These are phyloP conservation scores for Allium sativum DNA, from an alignment of 106 monocot species.

Conservation along the genomic window DNA sequence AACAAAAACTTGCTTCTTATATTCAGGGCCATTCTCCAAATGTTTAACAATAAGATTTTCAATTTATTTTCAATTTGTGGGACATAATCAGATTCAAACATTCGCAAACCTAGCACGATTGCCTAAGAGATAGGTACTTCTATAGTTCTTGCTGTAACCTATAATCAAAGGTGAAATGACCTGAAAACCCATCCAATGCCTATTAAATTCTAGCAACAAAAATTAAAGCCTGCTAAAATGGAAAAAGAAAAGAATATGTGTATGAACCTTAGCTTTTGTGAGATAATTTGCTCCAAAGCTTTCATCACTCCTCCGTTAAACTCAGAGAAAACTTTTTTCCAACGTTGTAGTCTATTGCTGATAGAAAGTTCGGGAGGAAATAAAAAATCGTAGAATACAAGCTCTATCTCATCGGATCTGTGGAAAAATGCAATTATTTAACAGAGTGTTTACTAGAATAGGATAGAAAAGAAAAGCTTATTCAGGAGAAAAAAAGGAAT, in stretches of 20 bases:
- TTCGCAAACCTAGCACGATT: constrained; percentile 53
- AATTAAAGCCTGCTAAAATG: not conserved
- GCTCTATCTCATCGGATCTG: constrained; percentile 80
- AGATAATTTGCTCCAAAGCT: constrained; percentile 80
- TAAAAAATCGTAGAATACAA: constrained; percentile 57
- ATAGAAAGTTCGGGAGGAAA: constrained; percentile 69
- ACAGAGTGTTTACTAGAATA: no score
- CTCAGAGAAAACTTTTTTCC: constrained; percentile 44
- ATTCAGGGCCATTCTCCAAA: constrained; percentile 66
- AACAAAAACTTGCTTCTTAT: constrained; percentile 56
- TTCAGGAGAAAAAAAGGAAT: no score
- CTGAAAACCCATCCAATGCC: constrained; percentile 27
- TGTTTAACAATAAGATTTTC: constrained; percentile 17
- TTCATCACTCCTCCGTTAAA: constrained; percentile 87
- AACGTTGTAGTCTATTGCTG: constrained; percentile 70
- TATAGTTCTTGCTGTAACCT: constrained; percentile 95
- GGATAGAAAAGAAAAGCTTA: no score
- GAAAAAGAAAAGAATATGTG: constrained; percentile 1
- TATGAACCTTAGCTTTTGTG: constrained; percentile 85
- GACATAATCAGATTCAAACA: constrained; percentile 1
- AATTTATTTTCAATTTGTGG: constrained; percentile 1
- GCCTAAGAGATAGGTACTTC: constrained; percentile 76
- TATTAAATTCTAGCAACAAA: constrained; percentile 27
- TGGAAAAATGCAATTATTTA: constrained; percentile 2
- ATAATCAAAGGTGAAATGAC: constrained; percentile 56